Base-by-base conservation (phyloP, 345 rosid species). In the Hibiscus trionum region DNA sequence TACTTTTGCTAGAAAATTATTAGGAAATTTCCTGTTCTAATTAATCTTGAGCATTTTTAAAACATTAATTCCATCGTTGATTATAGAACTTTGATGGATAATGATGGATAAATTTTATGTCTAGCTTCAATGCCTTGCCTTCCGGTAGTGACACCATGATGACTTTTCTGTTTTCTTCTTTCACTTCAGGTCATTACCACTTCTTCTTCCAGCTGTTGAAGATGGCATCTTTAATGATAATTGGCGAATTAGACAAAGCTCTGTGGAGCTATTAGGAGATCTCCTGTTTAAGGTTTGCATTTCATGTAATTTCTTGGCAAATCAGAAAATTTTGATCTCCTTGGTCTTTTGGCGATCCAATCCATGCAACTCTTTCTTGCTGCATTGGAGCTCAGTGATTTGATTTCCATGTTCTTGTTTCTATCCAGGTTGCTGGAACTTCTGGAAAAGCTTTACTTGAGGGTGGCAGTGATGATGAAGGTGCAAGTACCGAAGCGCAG, bases 401-500 rank as follows among this genome's bases (percentile, higher is more conserved):
- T 47, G 12, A 14, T 66, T 24, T 66, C 1, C 14, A 9, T 77
- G 55, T 47, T 47, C 14, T 71, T 14, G 70, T 49, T 73, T 59
- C 73, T 27, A 27, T 76, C 63, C 78, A 95, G 99, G 97, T 95
- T 85, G 99, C 97, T 83, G 99, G 99, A 73, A 95, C 99, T 75
- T 90, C 99, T 42, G 99, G 99, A 46, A 95, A 95, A 84, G 91
- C 97, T 73, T 82, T 95, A 73, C 97, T 95, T 52, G 97, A 95
- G 81, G 99, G 99, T 72, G 99, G 99, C 39, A 95, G 99, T 85
- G 99, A 95, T 81, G 99, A 92, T 80, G 99, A 95, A 83, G 99
- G 97, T 80, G 84, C 99, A 68, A 92, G 99, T 76, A 95, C 99
- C 63, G 99, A 95, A 85, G 97, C 99, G 0, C 99, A 95, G 55